Percentiles rank a stretch among this genome's conserved stretches.
These are phyloP conservation scores for Eimeria necatrix DNA, from an alignment of 169 alveolate genomes.

Conservation along the genomic window DNA sequence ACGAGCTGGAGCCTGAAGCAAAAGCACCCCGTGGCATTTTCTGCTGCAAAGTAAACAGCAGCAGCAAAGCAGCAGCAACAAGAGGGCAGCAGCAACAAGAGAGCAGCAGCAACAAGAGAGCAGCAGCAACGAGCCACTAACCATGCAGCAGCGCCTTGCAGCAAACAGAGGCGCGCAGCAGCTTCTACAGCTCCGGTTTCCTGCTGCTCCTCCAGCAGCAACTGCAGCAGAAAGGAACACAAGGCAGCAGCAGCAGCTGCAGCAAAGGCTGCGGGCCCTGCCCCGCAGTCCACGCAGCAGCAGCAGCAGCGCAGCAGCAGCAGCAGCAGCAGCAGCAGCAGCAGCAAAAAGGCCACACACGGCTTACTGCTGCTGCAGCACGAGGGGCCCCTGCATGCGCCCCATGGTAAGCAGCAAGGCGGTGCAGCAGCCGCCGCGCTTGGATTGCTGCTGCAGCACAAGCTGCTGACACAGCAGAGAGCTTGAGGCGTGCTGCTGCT, in stretches of 20 bases:
- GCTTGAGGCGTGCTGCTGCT: constrained; percentile 47
- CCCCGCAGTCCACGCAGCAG: background rate
- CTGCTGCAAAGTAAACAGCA: background rate
- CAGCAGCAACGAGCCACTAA: background rate
- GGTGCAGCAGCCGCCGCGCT: constrained; percentile 73
- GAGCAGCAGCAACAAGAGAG: constrained; percentile 39
- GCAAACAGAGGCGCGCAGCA: constrained; percentile 72
- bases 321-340: background rate
- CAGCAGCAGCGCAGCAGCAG: background rate
- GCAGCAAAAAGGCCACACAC: background rate
- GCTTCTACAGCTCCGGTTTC: background rate
- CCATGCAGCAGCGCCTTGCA: constrained; percentile 66
- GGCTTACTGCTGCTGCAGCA: constrained; percentile 55
- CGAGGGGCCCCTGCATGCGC: constrained; percentile 31
- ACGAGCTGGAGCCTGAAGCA: constrained; percentile 54
- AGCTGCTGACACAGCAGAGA: constrained; percentile 16
- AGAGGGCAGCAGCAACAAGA: constrained; percentile 5
- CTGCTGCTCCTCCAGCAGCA: constrained; percentile 65
- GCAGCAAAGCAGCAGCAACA: constrained; percentile 12
- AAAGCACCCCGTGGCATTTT: background rate
- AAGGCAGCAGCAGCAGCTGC: constrained; percentile 13
- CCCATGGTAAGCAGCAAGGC: background rate
- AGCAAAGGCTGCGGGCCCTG: background rate
- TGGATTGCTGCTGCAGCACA: constrained; percentile 56
- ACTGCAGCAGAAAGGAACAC: constrained; percentile 40